Conservation (phyloP, 1,139 yeast genomes). For the Sugiyamaella neomexicana region DNA sequence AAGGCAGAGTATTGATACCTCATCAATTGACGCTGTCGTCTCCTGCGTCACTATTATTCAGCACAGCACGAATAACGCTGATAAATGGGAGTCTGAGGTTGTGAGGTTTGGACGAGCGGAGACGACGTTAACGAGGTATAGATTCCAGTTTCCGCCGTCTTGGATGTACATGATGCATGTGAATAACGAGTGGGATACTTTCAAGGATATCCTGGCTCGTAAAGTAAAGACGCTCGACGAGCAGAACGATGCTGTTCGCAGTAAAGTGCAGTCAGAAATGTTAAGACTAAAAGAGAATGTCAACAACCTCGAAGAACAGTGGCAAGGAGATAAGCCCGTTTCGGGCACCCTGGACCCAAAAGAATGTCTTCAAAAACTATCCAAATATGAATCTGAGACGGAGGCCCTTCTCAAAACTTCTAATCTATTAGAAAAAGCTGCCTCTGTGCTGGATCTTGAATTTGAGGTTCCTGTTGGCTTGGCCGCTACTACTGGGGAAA, state of each 20-base stretch:
- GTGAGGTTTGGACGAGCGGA: slow-evolving; percentile 47
- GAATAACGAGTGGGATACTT: slow-evolving; percentile 50
- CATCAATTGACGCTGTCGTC: slow-evolving; percentile 44
- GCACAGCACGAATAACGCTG: slow-evolving; percentile 31
- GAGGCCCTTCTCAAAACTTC: slow-evolving; percentile 31
- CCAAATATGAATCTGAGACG: slow-evolving; percentile 45
- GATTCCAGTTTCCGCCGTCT: slow-evolving; percentile 51
- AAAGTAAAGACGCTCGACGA: slow-evolving; percentile 47
- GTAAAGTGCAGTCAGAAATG: slow-evolving; percentile 48
- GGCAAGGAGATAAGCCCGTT: slow-evolving; percentile 56
- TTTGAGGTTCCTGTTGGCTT: slow-evolving; percentile 41
- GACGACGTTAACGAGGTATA: slow-evolving; percentile 45
- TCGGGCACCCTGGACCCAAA: slow-evolving; percentile 50
- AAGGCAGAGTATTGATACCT: slow-evolving; percentile 38
- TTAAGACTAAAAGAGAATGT: slow-evolving; percentile 44
- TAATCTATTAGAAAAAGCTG: slow-evolving; percentile 45
- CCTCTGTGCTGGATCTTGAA: slow-evolving; percentile 33
- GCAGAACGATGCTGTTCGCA: slow-evolving; percentile 47
- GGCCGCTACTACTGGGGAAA: slow-evolving; percentile 48
- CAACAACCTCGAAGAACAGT: slow-evolving; percentile 40
- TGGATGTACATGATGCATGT: slow-evolving; percentile 71
- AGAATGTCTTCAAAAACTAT: slow-evolving; percentile 52
- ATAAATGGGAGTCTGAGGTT: slow-evolving; percentile 40
- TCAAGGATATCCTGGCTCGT: slow-evolving; percentile 47
- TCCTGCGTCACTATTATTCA: slow-evolving; percentile 42